Percentiles rank a stretch among this genome's conserved stretches.
Evolutionary conservation across 2,329 filamentous ascomycete genomes (phyloP).

Genomic region (Fusarium sp.): DNA sequence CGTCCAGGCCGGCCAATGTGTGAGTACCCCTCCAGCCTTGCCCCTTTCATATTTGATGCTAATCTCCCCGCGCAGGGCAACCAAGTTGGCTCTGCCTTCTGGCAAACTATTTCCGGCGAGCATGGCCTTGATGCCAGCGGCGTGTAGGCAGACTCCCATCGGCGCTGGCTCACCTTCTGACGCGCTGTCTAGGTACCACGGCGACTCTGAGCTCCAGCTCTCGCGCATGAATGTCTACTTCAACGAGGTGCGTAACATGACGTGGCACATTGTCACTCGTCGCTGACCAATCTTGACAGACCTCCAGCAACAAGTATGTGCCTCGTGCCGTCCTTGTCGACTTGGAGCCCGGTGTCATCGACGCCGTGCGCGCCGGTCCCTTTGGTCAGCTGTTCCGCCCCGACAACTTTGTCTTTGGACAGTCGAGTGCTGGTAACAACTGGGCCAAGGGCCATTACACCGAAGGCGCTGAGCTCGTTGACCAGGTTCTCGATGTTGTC

Average conservation of each 20-base stretch:
- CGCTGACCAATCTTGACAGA: constrained; percentile 65
- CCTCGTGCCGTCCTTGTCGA: constrained; percentile 98
- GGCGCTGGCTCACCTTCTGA: background rate
- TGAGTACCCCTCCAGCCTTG: constrained; percentile 62
- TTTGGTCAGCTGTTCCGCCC: constrained; percentile 99
- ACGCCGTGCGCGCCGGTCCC: constrained; percentile 96
- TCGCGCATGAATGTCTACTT: constrained; percentile 99
- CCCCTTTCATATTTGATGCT: constrained; percentile 53
- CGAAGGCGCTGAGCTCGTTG: constrained; percentile 97
- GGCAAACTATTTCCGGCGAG: constrained; percentile 89
- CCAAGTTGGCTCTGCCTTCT: constrained; percentile 99
- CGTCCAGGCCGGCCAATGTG: constrained; percentile 99
- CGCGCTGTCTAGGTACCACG: constrained; percentile 73
- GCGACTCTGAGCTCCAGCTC: constrained; percentile 96
- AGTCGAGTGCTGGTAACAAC: constrained; percentile 98
- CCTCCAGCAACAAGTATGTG: constrained; percentile 97
- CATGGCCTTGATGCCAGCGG: constrained; percentile 97
- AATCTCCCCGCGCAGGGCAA: constrained; percentile 79
- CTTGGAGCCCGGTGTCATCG: constrained; percentile 99
- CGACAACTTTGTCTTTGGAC: constrained; percentile 99
- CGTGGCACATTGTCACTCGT: constrained; percentile 32
- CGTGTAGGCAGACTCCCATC: constrained; percentile 69
- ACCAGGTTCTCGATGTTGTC: constrained; percentile 97
- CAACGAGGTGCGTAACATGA: constrained; percentile 72
- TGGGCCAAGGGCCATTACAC: constrained; percentile 73